Conservation (phyloP, 169 alveolate genomes). For the Plasmodium chabaudi region DNA sequence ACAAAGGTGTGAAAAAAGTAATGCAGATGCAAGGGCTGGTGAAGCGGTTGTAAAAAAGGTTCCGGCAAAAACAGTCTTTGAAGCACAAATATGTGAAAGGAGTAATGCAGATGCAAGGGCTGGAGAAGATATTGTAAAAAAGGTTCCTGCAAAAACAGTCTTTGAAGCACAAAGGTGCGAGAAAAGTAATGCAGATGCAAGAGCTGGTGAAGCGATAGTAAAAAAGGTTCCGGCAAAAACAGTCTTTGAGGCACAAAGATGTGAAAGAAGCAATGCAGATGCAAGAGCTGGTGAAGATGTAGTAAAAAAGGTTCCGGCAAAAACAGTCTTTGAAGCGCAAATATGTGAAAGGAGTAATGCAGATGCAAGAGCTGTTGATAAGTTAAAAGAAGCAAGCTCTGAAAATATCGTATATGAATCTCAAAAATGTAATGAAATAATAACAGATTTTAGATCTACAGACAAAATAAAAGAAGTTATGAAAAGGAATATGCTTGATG, state of each 20-base stretch:
- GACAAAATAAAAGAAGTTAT: constrained; percentile 75
- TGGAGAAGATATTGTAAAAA: constrained; percentile 14
- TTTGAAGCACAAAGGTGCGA: constrained; percentile 53
- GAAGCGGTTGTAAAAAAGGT: not conserved
- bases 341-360: not conserved
- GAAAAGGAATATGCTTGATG: constrained; percentile 69
- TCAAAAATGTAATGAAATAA: constrained; percentile 31
- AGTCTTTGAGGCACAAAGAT: constrained; percentile 36
- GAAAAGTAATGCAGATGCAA: constrained; percentile 61
- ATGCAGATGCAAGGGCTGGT: constrained; percentile 46
- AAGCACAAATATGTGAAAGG: constrained; percentile 7
- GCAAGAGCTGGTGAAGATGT: constrained; percentile 50
- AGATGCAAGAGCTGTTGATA: constrained; percentile 48
- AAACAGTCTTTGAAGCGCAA: constrained; percentile 32
- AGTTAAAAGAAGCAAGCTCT: constrained; percentile 6
- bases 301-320: not conserved
- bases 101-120: constrained; percentile 26
- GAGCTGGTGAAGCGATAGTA: constrained; percentile 22
- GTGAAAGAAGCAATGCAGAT: constrained; percentile 43
- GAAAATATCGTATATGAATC: constrained; percentile 47
- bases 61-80: constrained; percentile 22
- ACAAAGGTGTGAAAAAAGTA: constrained; percentile 19
- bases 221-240: constrained; percentile 23
- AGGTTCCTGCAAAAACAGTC: constrained; percentile 13
- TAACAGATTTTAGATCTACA: constrained; percentile 38